These are phyloP conservation scores for Fusarium concolor DNA, from an alignment of 2,329 filamentous ascomycete species.

Conservation along the genomic window DNA sequence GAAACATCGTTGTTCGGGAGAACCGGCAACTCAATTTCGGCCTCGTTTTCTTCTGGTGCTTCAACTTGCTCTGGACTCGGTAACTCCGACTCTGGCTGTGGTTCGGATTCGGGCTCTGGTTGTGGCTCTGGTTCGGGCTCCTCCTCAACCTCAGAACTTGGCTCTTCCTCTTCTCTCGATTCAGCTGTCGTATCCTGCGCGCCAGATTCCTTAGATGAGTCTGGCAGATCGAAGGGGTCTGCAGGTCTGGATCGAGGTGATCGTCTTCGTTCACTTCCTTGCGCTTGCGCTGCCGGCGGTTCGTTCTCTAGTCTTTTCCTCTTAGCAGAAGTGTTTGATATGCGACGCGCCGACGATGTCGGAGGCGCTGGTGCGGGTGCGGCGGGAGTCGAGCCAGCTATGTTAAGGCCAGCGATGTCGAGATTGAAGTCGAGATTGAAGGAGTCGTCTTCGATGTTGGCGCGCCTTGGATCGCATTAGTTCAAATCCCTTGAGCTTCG, in stretches of 20 bases:
- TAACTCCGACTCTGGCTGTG: constrained; percentile 6
- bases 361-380: constrained; percentile 41
- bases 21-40: constrained; percentile 38
- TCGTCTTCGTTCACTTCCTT: constrained; percentile 26
- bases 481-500: accelerated
- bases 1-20: constrained; percentile 29
- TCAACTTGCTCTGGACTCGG: constrained; percentile 24
- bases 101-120: background rate
- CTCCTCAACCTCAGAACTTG: background rate
- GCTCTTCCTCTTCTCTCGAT: constrained; percentile 12
- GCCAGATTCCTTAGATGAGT: constrained; percentile 47
- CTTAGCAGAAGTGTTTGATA: constrained; percentile 63
- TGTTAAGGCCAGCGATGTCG: constrained; percentile 58
- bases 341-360: constrained; percentile 51
- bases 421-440: constrained; percentile 70
- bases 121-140: background rate
- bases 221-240: constrained; percentile 48
- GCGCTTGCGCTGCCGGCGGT: constrained; percentile 16
- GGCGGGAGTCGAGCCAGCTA: constrained; percentile 38
- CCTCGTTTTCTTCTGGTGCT: constrained; percentile 10
- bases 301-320: constrained; percentile 53
- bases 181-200: constrained; percentile 22
- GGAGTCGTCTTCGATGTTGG: constrained; percentile 69
- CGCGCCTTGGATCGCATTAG: constrained; percentile 54
- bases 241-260: constrained; percentile 33